Evolutionary conservation across 2,329 filamentous ascomycete species (phyloP).

Genomic region (Botryotinia calthae): DNA sequence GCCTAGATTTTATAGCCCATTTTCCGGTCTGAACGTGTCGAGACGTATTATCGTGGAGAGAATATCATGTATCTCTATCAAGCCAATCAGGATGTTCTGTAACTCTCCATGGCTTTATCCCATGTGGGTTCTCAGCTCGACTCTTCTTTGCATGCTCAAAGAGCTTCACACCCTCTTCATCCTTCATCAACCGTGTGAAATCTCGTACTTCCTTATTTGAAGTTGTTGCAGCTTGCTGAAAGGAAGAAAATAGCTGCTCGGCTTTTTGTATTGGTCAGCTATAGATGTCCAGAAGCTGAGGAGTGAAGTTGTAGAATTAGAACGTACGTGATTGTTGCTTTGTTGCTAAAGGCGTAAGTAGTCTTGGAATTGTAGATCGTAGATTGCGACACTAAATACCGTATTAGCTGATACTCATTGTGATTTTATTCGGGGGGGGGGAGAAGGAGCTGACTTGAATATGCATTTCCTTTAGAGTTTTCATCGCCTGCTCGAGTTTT

Average conservation of each 20-base stretch:
- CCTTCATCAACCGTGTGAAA: slow-evolving; percentile 35
- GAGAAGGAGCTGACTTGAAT: slow-evolving; percentile 35
- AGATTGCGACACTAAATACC: slow-evolving; percentile 47
- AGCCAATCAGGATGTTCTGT: slow-evolving; percentile 61
- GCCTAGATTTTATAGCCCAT: slow-evolving; percentile 1
- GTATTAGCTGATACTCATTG: background rate
- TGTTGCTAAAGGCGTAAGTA: slow-evolving; percentile 51
- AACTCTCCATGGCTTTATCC: slow-evolving; percentile 58
- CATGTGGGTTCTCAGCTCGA: slow-evolving; percentile 52
- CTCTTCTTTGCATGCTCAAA: slow-evolving; percentile 54
- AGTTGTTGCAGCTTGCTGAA: slow-evolving; percentile 48
- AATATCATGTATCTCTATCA: slow-evolving; percentile 28
- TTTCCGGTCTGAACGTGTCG: background rate
- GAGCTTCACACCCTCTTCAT: slow-evolving; percentile 41
- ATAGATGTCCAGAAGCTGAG: background rate
- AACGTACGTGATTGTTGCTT: slow-evolving; percentile 52
- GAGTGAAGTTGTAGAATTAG: background rate
- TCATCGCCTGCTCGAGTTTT: slow-evolving; percentile 36
- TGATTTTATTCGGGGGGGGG: background rate
- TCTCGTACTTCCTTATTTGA: slow-evolving; percentile 52
- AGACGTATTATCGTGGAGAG: background rate
- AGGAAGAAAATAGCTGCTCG: slow-evolving; percentile 48
- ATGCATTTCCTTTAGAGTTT: slow-evolving; percentile 40
- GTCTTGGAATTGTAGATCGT: slow-evolving; percentile 49
- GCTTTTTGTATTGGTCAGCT: slow-evolving; percentile 42